Evolutionary conservation across 257 asterid species (phyloP).

Genomic region (Solanum commersonii): DNA sequence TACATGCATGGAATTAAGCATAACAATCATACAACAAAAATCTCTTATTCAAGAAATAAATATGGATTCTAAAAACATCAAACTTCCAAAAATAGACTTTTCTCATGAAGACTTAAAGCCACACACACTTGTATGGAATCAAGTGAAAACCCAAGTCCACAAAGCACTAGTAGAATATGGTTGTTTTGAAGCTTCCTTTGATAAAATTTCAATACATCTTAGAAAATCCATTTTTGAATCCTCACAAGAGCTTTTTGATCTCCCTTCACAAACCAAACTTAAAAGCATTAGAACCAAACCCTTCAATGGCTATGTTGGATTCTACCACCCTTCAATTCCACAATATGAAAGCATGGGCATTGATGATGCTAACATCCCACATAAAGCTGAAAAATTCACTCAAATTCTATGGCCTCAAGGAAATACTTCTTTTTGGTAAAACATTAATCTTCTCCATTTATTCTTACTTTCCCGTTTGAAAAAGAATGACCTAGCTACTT

Average conservation of each 20-base stretch:
- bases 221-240: constrained; percentile 19
- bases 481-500: too few species aligned
- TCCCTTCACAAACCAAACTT: constrained; percentile 34
- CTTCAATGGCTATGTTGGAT: constrained; percentile 51
- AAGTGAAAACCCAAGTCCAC: constrained; percentile 21
- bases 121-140: constrained; percentile 23
- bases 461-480: too few species aligned
- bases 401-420: constrained; percentile 47
- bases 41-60: background rate
- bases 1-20: background rate
- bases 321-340: too few species aligned
- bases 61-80: constrained; percentile 25
- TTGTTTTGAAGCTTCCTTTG: constrained; percentile 51
- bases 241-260: constrained; percentile 33
- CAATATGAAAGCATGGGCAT: constrained; percentile 56
- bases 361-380: constrained; percentile 13
- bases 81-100: constrained; percentile 43
- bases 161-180: constrained; percentile 40
- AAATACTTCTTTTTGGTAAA: constrained; percentile 39
- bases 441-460: background rate
- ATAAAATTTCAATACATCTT: constrained; percentile 12
- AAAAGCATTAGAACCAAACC: constrained; percentile 32
- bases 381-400: constrained; percentile 17
- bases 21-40: too few species aligned
- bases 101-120: constrained; percentile 17